phyloP scores from a whole-genome alignment of 768 basidiomycete species.

The Lactarius sp. region DNA sequence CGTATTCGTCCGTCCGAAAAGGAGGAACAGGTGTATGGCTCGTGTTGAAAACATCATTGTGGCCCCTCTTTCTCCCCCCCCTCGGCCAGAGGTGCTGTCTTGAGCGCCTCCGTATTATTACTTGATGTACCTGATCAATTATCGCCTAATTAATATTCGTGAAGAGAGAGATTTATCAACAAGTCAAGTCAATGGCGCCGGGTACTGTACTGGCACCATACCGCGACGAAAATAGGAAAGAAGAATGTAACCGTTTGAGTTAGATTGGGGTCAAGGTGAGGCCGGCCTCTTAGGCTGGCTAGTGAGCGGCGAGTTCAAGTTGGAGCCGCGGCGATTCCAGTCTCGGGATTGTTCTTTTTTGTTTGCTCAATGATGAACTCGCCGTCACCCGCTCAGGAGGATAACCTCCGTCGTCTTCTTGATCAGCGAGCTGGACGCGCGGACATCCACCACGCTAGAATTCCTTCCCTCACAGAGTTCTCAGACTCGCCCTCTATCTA shows the following conservation, averaged over 20 bases:
- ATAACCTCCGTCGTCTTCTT: conserved; percentile 46
- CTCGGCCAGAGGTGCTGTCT: too few relatives aligned
- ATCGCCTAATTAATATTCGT: background rate
- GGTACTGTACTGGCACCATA: background rate
- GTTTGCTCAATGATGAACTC: conserved; percentile 35
- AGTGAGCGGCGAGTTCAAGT: background rate
- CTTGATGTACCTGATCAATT: background rate
- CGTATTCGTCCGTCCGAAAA: too few relatives aligned
- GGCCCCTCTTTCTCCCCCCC: too few relatives aligned
- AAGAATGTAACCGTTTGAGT: background rate
- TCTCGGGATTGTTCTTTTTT: conserved; percentile 12
- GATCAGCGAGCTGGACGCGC: conserved; percentile 51
- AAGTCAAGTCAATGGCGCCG: background rate
- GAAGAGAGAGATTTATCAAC: background rate
- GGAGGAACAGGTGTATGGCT: too few relatives aligned
- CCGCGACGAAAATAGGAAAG: background rate
- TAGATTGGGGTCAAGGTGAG: background rate
- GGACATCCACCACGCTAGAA: conserved; percentile 42
- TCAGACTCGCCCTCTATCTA: conserved; percentile 70
- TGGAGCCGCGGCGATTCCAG: conserved; percentile 14
- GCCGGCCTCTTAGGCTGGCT: too few relatives aligned
- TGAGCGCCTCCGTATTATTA: too few relatives aligned
- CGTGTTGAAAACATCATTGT: too few relatives aligned
- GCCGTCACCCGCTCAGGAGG: conserved; percentile 39
- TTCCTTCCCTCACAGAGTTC: conserved; percentile 52